Percentiles rank a stretch among this genome's conserved stretches.
Conservation (phyloP, 768 basidiomycete genomes). For the Gelatoporia subvermispora region DNA sequence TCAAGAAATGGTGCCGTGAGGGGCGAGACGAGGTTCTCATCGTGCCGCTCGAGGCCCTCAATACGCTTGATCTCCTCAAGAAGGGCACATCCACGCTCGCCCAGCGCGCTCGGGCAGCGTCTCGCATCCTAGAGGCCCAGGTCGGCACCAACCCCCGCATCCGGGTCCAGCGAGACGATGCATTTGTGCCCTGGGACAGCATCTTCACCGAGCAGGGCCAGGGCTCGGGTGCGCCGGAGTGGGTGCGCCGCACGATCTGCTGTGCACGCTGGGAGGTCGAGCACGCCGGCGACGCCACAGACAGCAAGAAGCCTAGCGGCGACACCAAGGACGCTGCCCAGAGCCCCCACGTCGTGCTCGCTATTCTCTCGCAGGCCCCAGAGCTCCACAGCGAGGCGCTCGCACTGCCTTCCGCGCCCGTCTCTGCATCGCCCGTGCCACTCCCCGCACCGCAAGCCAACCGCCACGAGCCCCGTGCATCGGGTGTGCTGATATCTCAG, state of each 20-base stretch:
- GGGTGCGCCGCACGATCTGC: conserved; percentile 81
- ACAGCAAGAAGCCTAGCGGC: conserved; percentile 3
- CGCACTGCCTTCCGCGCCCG: not conserved
- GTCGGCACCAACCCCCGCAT: conserved; percentile 81
- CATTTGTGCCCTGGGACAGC: conserved; percentile 77
- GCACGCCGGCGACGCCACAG: conserved; percentile 34
- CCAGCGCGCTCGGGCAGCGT: conserved; percentile 79
- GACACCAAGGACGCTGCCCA: not conserved
- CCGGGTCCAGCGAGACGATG: conserved; percentile 76
- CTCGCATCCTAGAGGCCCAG: conserved; percentile 83
- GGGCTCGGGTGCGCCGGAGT: conserved; percentile 55
- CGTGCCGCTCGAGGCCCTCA: conserved; percentile 86
- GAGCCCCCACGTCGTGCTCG: conserved; percentile 55
- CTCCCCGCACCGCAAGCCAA: conserved; percentile 56
- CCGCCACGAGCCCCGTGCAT: conserved; percentile 61
- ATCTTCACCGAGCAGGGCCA: conserved; percentile 46
- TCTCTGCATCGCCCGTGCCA: conserved; percentile 49
- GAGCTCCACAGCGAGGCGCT: conserved; percentile 11
- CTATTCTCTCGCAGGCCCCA: conserved; percentile 33
- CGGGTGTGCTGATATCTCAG: conserved; percentile 54
- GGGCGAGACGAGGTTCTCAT: conserved; percentile 76
- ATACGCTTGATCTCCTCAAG: conserved; percentile 89
- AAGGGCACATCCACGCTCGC: conserved; percentile 80
- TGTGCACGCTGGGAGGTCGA: conserved; percentile 75
- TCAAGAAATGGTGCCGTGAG: conserved; percentile 79